Evolutionary conservation across 1,284 basidiomycete genomes (phyloP), one percentile per base, ranked within the genome.

Genomic region (Anthracocystis setariae): DNA sequence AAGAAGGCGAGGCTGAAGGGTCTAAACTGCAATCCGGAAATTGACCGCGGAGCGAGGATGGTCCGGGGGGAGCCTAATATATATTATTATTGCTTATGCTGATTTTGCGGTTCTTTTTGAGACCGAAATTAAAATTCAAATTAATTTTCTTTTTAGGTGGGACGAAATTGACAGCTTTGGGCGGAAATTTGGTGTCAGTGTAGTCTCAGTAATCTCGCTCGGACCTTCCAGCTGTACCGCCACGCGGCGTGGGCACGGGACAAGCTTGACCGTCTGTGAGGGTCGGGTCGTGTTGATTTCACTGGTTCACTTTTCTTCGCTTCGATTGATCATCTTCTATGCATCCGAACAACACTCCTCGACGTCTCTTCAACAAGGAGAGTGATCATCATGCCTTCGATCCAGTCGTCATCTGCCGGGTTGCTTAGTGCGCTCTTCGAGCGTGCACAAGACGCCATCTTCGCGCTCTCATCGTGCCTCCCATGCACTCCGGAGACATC

Each of bases 391-490:
- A 70, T 70, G 67, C 67, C 67, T 13, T 70, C 61, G 24, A 60
- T 64, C 39, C 61, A 70, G 46, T 50, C 48, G 21, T 56, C 57
- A 2, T 57, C 61, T 5, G 38, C 46, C 10, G 45, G 56, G 7
- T 46, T 69, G 9, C 57, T 74, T 33, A 39, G 52, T 5, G 45
- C 46, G 38, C 61, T 75, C 9, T 59, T 76, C 25, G 73, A 76
- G 23, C 50, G 62, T 8, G 69, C 65, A 4, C 78, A 76, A 53
- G 78, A 79, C 48, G 69, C 70, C 25, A 46, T 73, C 49, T 74
- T 67, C 45, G 74, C 78, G 8, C 63, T 79, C 46, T 55, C 72
- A 3, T 73, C 74, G 3, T 75, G 76, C 39, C 56, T 79, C 8
- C 71, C 68, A 4, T 78, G 76, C 54, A 70, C 58, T n/a, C 62